phyloP scores from a whole-genome alignment of 805 yeast genomes.

The Maudiozyma bulderi region DNA sequence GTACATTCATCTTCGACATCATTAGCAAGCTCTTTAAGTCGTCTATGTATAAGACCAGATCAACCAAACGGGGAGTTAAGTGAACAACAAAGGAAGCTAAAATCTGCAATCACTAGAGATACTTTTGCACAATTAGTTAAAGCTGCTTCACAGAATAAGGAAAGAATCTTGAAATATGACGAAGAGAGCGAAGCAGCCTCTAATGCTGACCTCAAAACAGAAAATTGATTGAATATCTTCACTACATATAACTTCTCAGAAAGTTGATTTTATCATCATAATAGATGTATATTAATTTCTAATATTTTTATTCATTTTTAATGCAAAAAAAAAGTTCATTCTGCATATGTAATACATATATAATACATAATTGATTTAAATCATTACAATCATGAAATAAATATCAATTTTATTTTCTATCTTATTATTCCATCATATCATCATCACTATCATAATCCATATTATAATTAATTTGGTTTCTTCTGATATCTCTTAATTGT shows the following conservation, averaged over 20 bases:
- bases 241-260: background rate
- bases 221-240: background rate
- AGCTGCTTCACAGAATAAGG: slow-evolving; percentile 54
- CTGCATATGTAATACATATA: no score
- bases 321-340: no score
- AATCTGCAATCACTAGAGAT: slow-evolving; percentile 35
- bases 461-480: slow-evolving; percentile 14
- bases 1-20: slow-evolving; percentile 10
- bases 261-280: background rate
- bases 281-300: background rate
- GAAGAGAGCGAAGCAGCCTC: background rate
- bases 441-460: slow-evolving; percentile 10
- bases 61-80: slow-evolving; percentile 1
- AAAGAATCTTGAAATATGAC: slow-evolving; percentile 22
- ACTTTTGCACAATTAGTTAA: slow-evolving; percentile 63
- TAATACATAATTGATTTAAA: no score
- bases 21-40: slow-evolving; percentile 4
- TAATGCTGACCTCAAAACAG: no score
- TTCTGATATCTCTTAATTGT: slow-evolving; percentile 22
- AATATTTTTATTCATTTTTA: no score
- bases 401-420: no score
- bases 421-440: slow-evolving; percentile 7
- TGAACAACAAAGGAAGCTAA: slow-evolving; percentile 13
- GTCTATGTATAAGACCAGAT: slow-evolving; percentile 4
- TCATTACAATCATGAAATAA: no score